Percentiles rank a stretch among this genome's conserved stretches.
Conservation (phyloP, 169 alveolate genomes). For the Theileria annulata region DNA sequence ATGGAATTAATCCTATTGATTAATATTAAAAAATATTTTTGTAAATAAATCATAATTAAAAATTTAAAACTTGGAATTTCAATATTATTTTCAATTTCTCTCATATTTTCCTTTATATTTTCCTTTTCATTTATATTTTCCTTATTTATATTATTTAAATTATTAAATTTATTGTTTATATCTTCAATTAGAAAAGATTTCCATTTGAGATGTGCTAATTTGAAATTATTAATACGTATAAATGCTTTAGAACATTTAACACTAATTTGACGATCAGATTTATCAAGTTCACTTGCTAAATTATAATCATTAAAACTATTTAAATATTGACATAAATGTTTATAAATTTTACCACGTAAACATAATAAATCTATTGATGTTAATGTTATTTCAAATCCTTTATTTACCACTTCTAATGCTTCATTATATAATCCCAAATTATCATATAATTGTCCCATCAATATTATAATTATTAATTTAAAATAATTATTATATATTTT, state of each 20-base stretch:
- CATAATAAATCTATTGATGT: conserved; percentile 28
- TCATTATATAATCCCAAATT: conserved; percentile 13
- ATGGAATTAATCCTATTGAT: no score
- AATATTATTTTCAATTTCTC: no score
- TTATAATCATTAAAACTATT: conserved; percentile 31
- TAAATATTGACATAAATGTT: conserved; percentile 32
- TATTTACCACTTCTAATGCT: conserved; percentile 28
- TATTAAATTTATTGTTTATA: no score
- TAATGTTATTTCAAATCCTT: conserved; percentile 8
- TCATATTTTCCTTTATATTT: no score
- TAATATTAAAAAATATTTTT: no score
- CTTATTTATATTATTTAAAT: no score
- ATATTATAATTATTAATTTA: background rate
- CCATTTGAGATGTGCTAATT: conserved; percentile 29
- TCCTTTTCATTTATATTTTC: no score
- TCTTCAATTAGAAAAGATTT: conserved; percentile 36
- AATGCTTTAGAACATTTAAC: conserved; percentile 46
- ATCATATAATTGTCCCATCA: conserved; percentile 37
- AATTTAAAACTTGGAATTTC: conserved; percentile 41
- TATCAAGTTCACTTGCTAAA: conserved; percentile 44
- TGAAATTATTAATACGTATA: conserved; percentile 21
- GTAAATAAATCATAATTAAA: no score
- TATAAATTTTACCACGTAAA: conserved; percentile 36
- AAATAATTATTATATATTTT: background rate
- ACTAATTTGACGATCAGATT: conserved; percentile 57